Base-by-base conservation (phyloP, 768 basidiomycete genomes). In the Lenzites betulinus region DNA sequence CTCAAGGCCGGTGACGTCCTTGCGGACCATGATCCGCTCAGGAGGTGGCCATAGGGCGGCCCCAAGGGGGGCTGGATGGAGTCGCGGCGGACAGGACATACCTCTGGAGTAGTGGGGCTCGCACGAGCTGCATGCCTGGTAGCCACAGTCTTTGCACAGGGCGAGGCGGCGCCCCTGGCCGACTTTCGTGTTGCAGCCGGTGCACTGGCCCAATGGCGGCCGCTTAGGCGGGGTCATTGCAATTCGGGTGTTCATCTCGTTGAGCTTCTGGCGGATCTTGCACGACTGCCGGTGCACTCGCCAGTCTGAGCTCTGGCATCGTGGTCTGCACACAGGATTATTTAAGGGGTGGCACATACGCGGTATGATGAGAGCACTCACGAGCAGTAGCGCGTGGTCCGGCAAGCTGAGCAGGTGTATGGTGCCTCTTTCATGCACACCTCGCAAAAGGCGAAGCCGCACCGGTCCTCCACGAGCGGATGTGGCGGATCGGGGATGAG, bases 111-210 rank as follows among this genome's bases (percentile, higher is more conserved):
- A 61, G 49, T 71, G 64, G 65, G 67, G 68, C 20, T 67, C 67
- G 55, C 75, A 76, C 48, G 67, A 72, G 65, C 73, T 73, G 58
- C 75, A 76, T 12, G 70, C 69, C 41, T 69, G 66, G 54, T 75
- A 76, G 16, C 73, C 73, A 54, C 76, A 76, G 33, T 73, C 71
- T 11, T 72, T 70, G 60, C 76, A 76, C 30, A 63, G 47, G 13
- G 62, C 62, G 15, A 63, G 49, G 22, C 62, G 57, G 12, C 62
- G 57, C 11, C 51, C 57, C 39, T 58, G 48, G 42, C 51, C 42
- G 13, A 62, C 64, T 56, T 64, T 67, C 4, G 63, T 59, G 30
- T 71, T 70, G 57, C 75, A 77, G 18, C 75, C 75, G 9, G 75
- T 76, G 68, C 63, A 64, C 22, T 60, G 44, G 8, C 63, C 63